Evolutionary conservation across 257 asterid genomes (phyloP), one percentile per base, ranked within the genome.

Genomic region (Salvia rosmarinus): DNA sequence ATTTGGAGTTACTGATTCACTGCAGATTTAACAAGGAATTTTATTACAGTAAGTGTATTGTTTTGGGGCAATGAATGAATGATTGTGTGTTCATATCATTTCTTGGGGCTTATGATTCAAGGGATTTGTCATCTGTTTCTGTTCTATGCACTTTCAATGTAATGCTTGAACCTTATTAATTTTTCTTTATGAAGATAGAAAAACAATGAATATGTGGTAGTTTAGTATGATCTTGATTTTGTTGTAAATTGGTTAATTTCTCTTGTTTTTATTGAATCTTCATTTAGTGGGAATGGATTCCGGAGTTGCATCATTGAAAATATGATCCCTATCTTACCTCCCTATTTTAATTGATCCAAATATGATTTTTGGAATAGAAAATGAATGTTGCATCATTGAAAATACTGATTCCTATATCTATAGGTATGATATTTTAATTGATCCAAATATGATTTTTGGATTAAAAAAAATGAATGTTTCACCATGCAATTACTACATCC

Each of bases 1-100:
- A 73, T 84, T 32, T 89, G 97, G 96, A 65, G 47, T 75, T 89
- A 83, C 71, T 89, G 83, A 79, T 9, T 4, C 12, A 39, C 44
- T 39, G 10, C 13, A 39, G 3, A 39, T 39, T 39, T 39, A 39
- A 39, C 44, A 39, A 1, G 6, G 20, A 60, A 51, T 20, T 43
- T 59, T 2, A 35, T 11, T 49, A 20, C 17, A 52, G 30, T 28
- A 32, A 32, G 37, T 32, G 37, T 1, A 54, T 17, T 64, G 11
- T 54, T 21, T 44, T 12, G 9, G 37, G 67, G 42, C 9, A 75
- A 68, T 72, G 70, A 72, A 3, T 21, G 0, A 23, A 54, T 13
- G 19, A 47, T 65, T 55, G 81, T 78, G 75, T 56, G 69, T 54
- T 71, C 54, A 71, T 72, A 62, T 44, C 9, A 68, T 62, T 72